A percentile compares a stretch with the other conserved stretches of the same genome.
phyloP scores from a whole-genome alignment of 2,329 filamentous ascomycete genomes.

The Fusarium gaditjirri region DNA sequence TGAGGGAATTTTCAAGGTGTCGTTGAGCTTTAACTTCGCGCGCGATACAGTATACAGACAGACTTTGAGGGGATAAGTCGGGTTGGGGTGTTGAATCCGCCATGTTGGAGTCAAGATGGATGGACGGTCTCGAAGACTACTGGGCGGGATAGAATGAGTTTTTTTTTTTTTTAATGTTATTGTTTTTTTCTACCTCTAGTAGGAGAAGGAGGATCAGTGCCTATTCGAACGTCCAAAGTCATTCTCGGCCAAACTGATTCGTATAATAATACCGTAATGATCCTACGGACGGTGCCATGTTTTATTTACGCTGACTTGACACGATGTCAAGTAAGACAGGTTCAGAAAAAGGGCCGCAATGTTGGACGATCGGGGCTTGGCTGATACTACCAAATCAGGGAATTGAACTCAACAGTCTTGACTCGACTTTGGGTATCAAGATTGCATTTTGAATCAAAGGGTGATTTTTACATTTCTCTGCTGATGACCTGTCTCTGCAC shows the following conservation, averaged over 20 bases:
- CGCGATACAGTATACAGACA: constrained; percentile 13
- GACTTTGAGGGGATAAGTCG: constrained; percentile 1
- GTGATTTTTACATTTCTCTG: constrained; percentile 10
- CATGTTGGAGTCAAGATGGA: constrained; percentile 37
- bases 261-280: neutral
- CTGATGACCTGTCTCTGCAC: constrained; percentile 10
- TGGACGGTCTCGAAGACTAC: constrained; percentile 28
- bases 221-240: constrained; percentile 1
- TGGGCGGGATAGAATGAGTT: constrained; percentile 16
- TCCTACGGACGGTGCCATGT: neutral
- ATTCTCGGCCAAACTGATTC: neutral
- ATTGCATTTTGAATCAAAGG: neutral
- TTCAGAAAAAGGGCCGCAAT: constrained; percentile 8
- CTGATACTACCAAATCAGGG: neutral
- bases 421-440: neutral
- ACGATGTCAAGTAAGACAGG: constrained; percentile 25
- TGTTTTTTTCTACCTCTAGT: neutral
- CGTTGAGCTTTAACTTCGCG: constrained; percentile 25
- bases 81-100: constrained; percentile 36
- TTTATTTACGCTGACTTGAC: neutral
- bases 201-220: constrained; percentile 17
- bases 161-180: constrained; percentile 15
- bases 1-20: constrained; percentile 30
- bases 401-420: neutral
- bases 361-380: constrained; percentile 21